Evolutionary conservation across 108 stramenopile genomes (phyloP).

Genomic region (Cyclotella baltica): DNA sequence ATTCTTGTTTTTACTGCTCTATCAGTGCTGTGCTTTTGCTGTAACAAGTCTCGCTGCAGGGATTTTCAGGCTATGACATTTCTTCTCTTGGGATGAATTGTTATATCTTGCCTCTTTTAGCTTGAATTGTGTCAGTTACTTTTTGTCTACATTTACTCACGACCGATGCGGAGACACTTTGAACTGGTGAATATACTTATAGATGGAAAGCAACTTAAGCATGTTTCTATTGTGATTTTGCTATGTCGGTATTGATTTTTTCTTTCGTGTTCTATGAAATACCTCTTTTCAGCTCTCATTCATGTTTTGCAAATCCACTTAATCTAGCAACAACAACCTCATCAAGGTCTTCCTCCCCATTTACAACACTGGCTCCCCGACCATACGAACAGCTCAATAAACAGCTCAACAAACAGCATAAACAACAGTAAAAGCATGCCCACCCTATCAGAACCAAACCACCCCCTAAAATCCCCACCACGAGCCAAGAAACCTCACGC

Average conservation of each 20-base stretch:
- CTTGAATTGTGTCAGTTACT: too few species aligned
- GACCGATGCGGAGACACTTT: background rate
- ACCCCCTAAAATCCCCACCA: background rate
- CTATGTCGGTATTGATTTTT: background rate
- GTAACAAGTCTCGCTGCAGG: too few species aligned
- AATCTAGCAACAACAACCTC: background rate
- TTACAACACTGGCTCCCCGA: constrained; percentile 8
- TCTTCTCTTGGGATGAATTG: too few species aligned
- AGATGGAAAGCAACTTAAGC: background rate
- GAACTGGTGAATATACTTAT: background rate
- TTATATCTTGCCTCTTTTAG: too few species aligned
- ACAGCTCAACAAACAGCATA: background rate
- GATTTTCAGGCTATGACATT: too few species aligned
- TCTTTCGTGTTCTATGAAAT: background rate
- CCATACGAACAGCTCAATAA: background rate
- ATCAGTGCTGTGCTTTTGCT: too few species aligned
- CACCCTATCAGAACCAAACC: background rate
- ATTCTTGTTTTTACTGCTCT: too few species aligned
- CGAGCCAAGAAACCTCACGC: background rate
- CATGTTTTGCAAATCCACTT: background rate
- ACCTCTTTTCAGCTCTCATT: background rate
- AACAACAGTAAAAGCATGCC: background rate
- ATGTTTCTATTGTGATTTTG: background rate
- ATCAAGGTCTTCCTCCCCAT: constrained; percentile 8
- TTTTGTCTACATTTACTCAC: too few species aligned